phyloP scores from a whole-genome alignment of 495 filamentous ascomycete genomes.

The Aspergillus sclerotiicarbonarius region DNA sequence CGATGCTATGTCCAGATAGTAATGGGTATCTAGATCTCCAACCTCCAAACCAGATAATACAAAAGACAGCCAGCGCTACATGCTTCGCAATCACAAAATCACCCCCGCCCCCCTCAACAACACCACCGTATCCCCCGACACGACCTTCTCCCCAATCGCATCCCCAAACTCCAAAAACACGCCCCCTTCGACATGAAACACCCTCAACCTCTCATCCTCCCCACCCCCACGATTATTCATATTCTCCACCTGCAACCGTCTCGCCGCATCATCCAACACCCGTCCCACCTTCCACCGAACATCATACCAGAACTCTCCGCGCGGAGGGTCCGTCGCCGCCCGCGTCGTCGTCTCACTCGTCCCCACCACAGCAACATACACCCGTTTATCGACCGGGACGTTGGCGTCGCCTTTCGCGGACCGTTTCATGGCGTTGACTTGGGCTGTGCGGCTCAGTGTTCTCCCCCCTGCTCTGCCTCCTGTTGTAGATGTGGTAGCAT shows the following conservation, averaged over 20 bases:
- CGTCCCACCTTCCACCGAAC: constrained; percentile 84
- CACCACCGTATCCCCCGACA: constrained; percentile 84
- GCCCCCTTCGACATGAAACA: constrained; percentile 92
- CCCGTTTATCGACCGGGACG: constrained; percentile 70
- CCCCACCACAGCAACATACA: constrained; percentile 81
- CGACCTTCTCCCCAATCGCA: constrained; percentile 63
- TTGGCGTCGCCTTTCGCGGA: constrained; percentile 85
- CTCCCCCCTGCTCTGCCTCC: constrained; percentile 27
- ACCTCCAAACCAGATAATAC: constrained; percentile 8
- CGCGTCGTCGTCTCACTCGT: constrained; percentile 73
- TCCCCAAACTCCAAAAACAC: constrained; percentile 82
- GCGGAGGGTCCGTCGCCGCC: constrained; percentile 73
- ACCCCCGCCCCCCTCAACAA: constrained; percentile 79
- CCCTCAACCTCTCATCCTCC: constrained; percentile 73
- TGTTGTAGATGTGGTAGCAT: constrained; percentile 50
- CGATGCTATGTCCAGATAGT: too few species aligned
- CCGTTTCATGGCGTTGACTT: constrained; percentile 74
- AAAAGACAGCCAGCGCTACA: constrained; percentile 7
- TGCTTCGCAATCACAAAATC: too few species aligned
- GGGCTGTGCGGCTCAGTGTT: constrained; percentile 41
- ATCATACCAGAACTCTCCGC: constrained; percentile 80
- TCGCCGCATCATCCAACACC: constrained; percentile 84
- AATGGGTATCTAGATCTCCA: too few species aligned
- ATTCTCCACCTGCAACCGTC: constrained; percentile 77
- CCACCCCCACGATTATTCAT: constrained; percentile 78